Evolutionary conservation across 2,329 filamentous ascomycete genomes (phyloP).

Genomic region (Hymenoscyphus salicellus): DNA sequence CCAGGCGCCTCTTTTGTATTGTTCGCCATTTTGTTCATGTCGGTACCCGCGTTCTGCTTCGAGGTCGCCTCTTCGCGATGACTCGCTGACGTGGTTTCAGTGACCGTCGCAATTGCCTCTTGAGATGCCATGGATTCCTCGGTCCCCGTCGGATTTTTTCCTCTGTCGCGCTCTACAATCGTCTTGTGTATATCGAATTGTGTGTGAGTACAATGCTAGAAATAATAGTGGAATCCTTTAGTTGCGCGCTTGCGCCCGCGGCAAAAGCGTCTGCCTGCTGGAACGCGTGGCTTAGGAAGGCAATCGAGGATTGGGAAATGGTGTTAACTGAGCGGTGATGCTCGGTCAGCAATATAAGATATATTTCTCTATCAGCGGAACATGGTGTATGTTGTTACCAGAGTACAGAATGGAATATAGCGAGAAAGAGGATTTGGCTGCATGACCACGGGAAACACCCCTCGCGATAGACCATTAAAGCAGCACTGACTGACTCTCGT

Average conservation of each 20-base stretch:
- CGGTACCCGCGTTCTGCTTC: slow-evolving; percentile 27
- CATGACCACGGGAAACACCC: slow-evolving; percentile 6
- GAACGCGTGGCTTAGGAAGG: not conserved
- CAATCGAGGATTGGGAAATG: not conserved
- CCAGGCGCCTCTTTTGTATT: slow-evolving; percentile 21
- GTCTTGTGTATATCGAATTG: not conserved
- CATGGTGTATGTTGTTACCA: not conserved
- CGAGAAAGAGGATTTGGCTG: not conserved
- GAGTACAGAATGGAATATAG: not conserved
- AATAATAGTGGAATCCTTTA: slow-evolving; percentile 5
- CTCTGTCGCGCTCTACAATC: not conserved
- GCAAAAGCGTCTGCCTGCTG: slow-evolving; percentile 2
- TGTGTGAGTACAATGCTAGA: slow-evolving; percentile 4
- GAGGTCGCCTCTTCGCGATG: slow-evolving; percentile 20
- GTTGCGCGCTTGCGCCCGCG: slow-evolving; percentile 13
- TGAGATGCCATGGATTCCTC: slow-evolving; percentile 29
- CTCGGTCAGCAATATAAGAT: not conserved
- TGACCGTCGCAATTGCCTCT: slow-evolving; percentile 32
- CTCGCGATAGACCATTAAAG: not conserved
- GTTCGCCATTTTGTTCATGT: slow-evolving; percentile 26
- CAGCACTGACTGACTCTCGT: too few relatives aligned
- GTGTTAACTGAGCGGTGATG: not conserved
- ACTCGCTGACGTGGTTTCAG: slow-evolving; percentile 24
- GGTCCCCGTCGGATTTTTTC: not conserved
- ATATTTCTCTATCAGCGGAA: slow-evolving; percentile 3